Percentiles rank a stretch among this genome's conserved stretches.
Evolutionary conservation across 2,329 filamentous ascomycete genomes (phyloP).

Genomic region (Diaporthe citrichinensis): DNA sequence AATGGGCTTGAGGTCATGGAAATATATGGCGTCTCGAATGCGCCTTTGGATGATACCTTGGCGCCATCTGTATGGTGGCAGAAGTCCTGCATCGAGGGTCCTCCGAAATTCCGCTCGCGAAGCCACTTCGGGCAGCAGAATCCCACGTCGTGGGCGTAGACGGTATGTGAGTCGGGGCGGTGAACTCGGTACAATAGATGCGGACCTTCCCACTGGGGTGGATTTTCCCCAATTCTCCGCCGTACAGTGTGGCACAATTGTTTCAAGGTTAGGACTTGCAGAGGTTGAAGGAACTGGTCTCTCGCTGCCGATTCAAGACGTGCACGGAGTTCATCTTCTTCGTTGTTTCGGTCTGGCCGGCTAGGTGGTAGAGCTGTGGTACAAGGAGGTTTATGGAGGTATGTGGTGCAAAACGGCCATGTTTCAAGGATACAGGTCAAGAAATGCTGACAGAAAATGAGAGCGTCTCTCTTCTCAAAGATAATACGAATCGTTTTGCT

Average conservation of each 20-base stretch:
- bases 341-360: neutral
- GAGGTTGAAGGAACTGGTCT: fast-evolving
- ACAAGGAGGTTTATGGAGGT: neutral
- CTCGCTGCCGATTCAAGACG: neutral
- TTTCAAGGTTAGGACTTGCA: neutral
- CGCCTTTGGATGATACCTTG: fast-evolving
- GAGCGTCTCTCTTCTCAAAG: neutral
- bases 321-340: neutral
- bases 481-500: neutral
- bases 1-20: neutral
- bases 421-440: neutral
- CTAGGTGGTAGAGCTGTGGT: neutral
- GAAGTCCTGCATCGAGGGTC: neutral
- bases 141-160: neutral
- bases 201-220: neutral
- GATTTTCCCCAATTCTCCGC: neutral
- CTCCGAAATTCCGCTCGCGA: neutral
- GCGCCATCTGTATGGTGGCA: neutral
- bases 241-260: neutral
- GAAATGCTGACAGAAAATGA: neutral
- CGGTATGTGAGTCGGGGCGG: neutral
- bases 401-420: neutral
- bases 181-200: neutral
- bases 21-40: neutral
- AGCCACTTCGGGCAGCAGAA: neutral